Evolutionary conservation across 2,329 filamentous ascomycete genomes (phyloP).

Genomic region (Celoporthe dispersa): DNA sequence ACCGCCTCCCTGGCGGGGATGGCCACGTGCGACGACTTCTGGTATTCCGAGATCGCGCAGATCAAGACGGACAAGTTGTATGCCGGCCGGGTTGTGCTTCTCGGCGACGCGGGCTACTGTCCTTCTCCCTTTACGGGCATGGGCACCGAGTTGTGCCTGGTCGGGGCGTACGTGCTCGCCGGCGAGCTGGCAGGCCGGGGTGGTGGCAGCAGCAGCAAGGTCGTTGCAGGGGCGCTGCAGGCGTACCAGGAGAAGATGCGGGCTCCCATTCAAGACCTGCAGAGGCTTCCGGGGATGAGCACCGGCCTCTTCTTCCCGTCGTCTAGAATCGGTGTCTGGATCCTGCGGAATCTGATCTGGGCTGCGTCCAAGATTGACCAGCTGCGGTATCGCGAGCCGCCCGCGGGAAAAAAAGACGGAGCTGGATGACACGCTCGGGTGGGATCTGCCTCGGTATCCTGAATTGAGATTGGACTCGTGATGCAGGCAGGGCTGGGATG

Average conservation of each 20-base stretch:
- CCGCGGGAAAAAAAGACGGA: not conserved
- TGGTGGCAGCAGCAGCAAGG: constrained; percentile 25
- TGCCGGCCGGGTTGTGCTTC: constrained; percentile 50
- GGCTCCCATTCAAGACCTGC: not conserved
- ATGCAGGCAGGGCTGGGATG: not conserved
- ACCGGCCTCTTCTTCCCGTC: constrained; percentile 1
- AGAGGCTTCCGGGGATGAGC: not conserved
- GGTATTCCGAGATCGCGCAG: constrained; percentile 48
- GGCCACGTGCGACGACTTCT: constrained; percentile 46
- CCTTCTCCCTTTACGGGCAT: constrained; percentile 54
- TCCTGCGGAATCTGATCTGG: not conserved
- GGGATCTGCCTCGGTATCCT: constrained; percentile 2
- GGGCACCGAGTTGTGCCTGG: constrained; percentile 53
- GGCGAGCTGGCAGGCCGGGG: constrained; percentile 51
- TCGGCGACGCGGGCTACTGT: constrained; percentile 60
- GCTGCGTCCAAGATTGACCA: not conserved
- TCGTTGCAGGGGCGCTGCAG: constrained; percentile 40
- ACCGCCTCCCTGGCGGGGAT: constrained; percentile 49
- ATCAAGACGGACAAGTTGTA: constrained; percentile 51
- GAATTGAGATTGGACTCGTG: not conserved
- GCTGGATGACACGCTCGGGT: not conserved
- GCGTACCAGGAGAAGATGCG: constrained; percentile 45
- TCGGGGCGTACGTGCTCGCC: constrained; percentile 60
- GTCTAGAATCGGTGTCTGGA: constrained; percentile 2
- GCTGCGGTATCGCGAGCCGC: not conserved